Base-by-base conservation (phyloP, 2,329 filamentous ascomycete genomes). In the Lachnellula arida region DNA sequence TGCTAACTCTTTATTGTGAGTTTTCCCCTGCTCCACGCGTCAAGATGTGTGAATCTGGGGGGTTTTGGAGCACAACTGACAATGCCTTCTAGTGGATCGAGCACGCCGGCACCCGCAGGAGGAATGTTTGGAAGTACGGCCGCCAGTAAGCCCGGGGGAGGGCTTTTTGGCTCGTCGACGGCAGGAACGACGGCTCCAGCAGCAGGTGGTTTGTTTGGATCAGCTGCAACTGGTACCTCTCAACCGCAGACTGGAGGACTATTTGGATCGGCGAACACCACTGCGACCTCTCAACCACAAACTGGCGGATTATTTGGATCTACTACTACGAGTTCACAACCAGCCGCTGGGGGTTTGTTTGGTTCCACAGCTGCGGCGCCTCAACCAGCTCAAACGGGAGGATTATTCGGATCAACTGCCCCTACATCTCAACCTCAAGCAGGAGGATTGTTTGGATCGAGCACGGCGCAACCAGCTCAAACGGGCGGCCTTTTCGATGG, bases 1-100 rank as follows among this genome's bases (percentile, higher is more conserved):
- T 56, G 82, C 82, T 60, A 85, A 84, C 69, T 70, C 77, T 59
- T 74, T 79, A 72, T 78, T 79, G 79, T 81, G 65, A 69, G 78
- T 74, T 17, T 32, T 51, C 40, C 32, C 14, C 17, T 15, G 40
- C 34, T 35, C 42, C 6, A 28, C 37, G 37, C 49, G 51, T 39
- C 49, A 51, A 68, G 68, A 14, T 73, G 49, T 74, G 73, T 55
- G 32, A 40, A 49, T 40, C 15, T 17, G n/a, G n/a, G 15, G n/a
- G 5, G 3, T 15, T 17, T 40, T 17, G 43, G 42, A 48, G 25
- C 57, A 35, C 64, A 35, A 60, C 64, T 60, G 56, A 65, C 54
- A 22, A 53, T 48, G 44, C 19, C 46, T 53, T 55, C 11, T 55
- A 69, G 68, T 64, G 66, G 65, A 59, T 65, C 68, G 52, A 56